Base-by-base conservation (phyloP, 23 red algal species). In the Gracilaria caudata region DNA sequence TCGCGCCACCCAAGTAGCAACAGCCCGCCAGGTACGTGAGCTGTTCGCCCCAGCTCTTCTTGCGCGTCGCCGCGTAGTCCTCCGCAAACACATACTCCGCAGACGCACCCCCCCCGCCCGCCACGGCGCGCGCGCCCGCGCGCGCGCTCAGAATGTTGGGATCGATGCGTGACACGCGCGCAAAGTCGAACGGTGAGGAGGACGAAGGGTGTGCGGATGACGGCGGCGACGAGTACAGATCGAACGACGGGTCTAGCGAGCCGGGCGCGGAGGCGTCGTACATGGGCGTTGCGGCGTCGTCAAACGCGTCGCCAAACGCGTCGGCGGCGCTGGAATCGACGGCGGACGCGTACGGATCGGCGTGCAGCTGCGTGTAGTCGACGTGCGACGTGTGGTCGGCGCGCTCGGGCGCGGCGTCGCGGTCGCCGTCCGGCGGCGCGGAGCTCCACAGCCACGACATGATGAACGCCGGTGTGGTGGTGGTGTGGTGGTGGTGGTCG, bases 31-130 rank as follows among this genome's bases (percentile, higher is more conserved):
- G 86, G 59, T 92, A 98, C 37, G 93, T 98, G 82, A 98, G 92
- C 60, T 98, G 96, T 64, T 98, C 96, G 51, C 79, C 86, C 78
- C 92, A 90, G 43, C 51, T 35, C 96, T 98, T 98, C 44, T 98
- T 94, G 21, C 96, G 86, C 51, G 83, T 77, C 2, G 81, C 86
- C 33, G 46, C 58, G 81, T 86, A 94, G 56, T 94, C 86, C 36
- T 98, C 92, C 16, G 90, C 71, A 47, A 98, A 94, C 30, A 93
- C 78, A 51, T 94, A 94, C 51, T 94, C 88, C 55, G 94, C 80
- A 26, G 59, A 39, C 41, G 40, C 24, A 11, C 32, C 47, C 29
- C 4, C 28, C 7, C 61, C 29, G 0, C 25, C 61, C 25, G 23
- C 11, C 24, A 12, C 17, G 7, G 46, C 12, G 23, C 77, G 64